Evolutionary conservation across 164 flowering plant genomes (phyloP).

Genomic region (Houttuynia cordata): DNA sequence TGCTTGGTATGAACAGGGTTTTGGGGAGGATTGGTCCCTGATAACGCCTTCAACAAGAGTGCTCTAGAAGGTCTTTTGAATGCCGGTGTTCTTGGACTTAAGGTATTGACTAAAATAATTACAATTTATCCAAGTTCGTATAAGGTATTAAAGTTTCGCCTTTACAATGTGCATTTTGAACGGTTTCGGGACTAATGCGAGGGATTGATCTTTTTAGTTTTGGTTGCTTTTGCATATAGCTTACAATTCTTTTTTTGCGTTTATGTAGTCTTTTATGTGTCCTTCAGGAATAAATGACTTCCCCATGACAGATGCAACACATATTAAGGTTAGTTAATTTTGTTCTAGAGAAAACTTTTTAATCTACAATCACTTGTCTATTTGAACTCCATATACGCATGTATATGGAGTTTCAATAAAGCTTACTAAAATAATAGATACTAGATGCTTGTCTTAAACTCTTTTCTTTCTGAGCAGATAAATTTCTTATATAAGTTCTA

Average conservation of each 20-base stretch:
- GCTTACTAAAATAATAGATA: not conserved
- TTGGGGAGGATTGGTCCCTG: conserved; percentile 99
- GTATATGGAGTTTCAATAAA: too few species aligned
- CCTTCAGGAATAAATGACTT: conserved; percentile 99
- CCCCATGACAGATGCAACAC: conserved; percentile 84
- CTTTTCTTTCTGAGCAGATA: too few species aligned
- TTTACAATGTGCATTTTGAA: too few species aligned
- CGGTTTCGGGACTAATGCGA: too few species aligned
- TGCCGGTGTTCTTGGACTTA: conserved; percentile 92
- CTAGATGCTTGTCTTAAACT: too few species aligned
- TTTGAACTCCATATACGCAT: too few species aligned
- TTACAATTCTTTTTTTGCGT: conserved; percentile 7
- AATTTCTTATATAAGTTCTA: too few species aligned
- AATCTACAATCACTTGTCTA: too few species aligned
- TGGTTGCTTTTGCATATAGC: not conserved
- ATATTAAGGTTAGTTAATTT: conserved; percentile 63
- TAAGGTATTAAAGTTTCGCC: too few species aligned
- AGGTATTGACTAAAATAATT: conserved; percentile 30
- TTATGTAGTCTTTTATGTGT: conserved; percentile 89
- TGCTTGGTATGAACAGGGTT: conserved; percentile 45
- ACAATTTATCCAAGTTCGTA: not conserved
- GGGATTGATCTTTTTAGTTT: too few species aligned
- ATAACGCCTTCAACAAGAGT: conserved; percentile 75
- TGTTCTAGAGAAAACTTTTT: not conserved
- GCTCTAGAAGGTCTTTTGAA: conserved; percentile 57